Evolutionary conservation across 768 basidiomycete species (phyloP).

Genomic region (Amanita molliuscula): DNA sequence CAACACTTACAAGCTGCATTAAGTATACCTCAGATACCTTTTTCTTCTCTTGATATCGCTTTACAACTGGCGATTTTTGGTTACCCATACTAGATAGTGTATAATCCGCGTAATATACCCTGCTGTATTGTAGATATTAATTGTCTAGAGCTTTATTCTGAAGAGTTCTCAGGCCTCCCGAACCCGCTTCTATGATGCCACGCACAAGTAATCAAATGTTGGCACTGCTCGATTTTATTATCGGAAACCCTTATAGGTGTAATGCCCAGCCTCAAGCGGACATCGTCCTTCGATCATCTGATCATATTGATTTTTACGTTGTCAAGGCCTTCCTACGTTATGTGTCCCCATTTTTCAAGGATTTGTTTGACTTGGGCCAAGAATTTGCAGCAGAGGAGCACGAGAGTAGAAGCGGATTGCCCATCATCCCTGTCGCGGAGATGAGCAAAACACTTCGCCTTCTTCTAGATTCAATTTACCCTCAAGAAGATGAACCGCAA

Average conservation of each 20-base stretch:
- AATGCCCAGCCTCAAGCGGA: conserved; percentile 6
- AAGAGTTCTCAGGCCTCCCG: too few relatives aligned
- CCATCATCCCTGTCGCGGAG: conserved; percentile 9
- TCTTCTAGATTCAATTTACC: conserved; percentile 8
- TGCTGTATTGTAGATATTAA: too few relatives aligned
- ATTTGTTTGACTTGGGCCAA: conserved; percentile 19
- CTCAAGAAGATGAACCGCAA: background rate
- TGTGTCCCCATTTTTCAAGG: conserved; percentile 20
- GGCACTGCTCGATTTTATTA: too few relatives aligned
- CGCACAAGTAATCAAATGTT: too few relatives aligned
- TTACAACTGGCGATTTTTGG: background rate
- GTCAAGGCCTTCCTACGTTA: conserved; percentile 16
- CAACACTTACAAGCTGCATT: background rate
- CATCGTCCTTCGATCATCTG: conserved; percentile 16
- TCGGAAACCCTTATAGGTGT: too few relatives aligned
- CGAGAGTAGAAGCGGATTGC: conserved; percentile 1
- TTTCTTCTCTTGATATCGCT: background rate
- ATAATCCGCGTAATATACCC: too few relatives aligned
- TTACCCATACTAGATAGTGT: too few relatives aligned
- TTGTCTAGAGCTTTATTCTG: too few relatives aligned
- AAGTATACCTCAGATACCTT: background rate
- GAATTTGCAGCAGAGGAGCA: background rate
- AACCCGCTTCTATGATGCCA: too few relatives aligned
- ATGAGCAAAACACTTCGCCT: conserved; percentile 6
- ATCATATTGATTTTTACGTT: conserved; percentile 20